Conservation (phyloP, 805 yeast species). For the Wickerhamomyces bisporus region DNA sequence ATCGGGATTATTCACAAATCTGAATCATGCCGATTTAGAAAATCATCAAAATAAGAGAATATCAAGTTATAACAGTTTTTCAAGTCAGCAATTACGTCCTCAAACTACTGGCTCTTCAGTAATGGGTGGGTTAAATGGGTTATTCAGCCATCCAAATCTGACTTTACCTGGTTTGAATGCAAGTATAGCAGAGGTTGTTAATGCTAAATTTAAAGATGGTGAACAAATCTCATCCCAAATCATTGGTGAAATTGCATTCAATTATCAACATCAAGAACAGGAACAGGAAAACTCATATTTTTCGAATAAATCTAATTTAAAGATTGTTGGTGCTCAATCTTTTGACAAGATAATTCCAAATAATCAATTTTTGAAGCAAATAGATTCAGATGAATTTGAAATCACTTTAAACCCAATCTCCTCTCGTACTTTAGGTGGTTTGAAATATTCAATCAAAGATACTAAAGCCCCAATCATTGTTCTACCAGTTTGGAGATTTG, state of each 20-base stretch:
- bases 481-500: slow-evolving; percentile 87
- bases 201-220: slow-evolving; percentile 71
- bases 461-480: slow-evolving; percentile 62
- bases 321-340: slow-evolving; percentile 36
- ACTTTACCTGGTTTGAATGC: slow-evolving; percentile 66
- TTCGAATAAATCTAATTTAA: slow-evolving; percentile 40
- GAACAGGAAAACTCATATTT: slow-evolving; percentile 24
- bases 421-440: slow-evolving; percentile 70
- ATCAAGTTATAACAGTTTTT: slow-evolving; percentile 21
- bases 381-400: slow-evolving; percentile 37
- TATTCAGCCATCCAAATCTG: slow-evolving; percentile 47
- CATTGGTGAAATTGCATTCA: slow-evolving; percentile 84
- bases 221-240: slow-evolving; percentile 51
- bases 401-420: slow-evolving; percentile 46
- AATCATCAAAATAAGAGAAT: slow-evolving; percentile 21
- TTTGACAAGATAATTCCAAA: slow-evolving; percentile 46
- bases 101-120: slow-evolving; percentile 40
- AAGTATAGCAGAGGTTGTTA: slow-evolving; percentile 80
- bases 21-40: slow-evolving; percentile 32
- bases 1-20: slow-evolving; percentile 42
- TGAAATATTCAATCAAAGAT: slow-evolving; percentile 61
- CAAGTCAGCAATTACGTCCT: slow-evolving; percentile 31
- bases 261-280: too few relatives aligned
- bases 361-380: slow-evolving; percentile 46
- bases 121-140: slow-evolving; percentile 26